Conservation (phyloP, 192 early-diverging fungal genomes). For the Backusella tuberculispora region DNA sequence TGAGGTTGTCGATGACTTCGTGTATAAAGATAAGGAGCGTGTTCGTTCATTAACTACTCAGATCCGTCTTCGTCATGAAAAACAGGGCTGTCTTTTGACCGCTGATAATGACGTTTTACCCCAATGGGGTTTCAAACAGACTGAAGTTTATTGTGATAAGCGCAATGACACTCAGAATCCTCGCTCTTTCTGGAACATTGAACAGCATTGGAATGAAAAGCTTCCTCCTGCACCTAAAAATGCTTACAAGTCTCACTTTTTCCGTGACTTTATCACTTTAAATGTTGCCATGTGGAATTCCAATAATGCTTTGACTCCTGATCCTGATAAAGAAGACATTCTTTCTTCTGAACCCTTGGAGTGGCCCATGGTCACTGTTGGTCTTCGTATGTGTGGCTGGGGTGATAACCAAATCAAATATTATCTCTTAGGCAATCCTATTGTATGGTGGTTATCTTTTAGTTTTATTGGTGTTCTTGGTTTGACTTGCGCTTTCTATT, state of each 20-base stretch:
- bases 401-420: conserved; percentile 84
- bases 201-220: conserved; percentile 79
- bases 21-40: conserved; percentile 47
- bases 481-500: conserved; percentile 40
- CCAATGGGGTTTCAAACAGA: conserved; percentile 96
- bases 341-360: conserved; percentile 85
- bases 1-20: conserved; percentile 75
- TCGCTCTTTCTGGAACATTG: conserved; percentile 90
- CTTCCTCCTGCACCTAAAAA: conserved; percentile 64
- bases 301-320: conserved; percentile 94
- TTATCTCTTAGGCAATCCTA: conserved; percentile 91
- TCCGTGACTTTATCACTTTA: conserved; percentile 85
- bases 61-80: conserved; percentile 78
- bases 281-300: conserved; percentile 96
- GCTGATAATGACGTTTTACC: conserved; percentile 79
- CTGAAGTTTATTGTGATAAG: conserved; percentile 88
- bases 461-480: conserved; percentile 52
- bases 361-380: conserved; percentile 89
- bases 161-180: conserved; percentile 58
- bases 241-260: conserved; percentile 77
- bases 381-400: conserved; percentile 95
- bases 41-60: conserved; percentile 82
- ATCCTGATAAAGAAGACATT: conserved; percentile 89
- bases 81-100: conserved; percentile 76
- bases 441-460: conserved; percentile 86